Evolutionary conservation across 495 filamentous ascomycete species (phyloP), one percentile per base, ranked within the genome.

Genomic region (Aspergillus diversus): DNA sequence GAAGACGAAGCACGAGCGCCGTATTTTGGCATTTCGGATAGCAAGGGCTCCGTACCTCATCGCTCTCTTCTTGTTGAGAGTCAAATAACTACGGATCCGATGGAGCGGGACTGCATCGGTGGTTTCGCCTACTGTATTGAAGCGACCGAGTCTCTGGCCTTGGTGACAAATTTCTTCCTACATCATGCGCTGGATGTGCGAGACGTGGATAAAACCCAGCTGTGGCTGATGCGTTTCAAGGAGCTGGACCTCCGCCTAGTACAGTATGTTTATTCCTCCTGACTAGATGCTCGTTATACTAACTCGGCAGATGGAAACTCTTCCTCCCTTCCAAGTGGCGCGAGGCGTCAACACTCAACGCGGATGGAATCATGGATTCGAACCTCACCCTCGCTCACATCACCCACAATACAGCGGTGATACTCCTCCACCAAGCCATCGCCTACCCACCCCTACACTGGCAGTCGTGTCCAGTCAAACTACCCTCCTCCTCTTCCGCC

Each of bases 311-410:
- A 61, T 64, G 62, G 62, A 64, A 64, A 39, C 50, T 68, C 5
- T 66, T 59, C 34, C 60, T 71, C 15, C 69, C 69, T 5, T 35
- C 39, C 16, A 66, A 71, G 47, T 71, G 69, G 69, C 60, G 66
- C 16, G 54, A 60, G 13, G 62, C 62, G 3, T 64, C 62, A 3
- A 57, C 57, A 5, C 50, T 64, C 2, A 64, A 64, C 33, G 55
- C 48, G 0, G 63, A 70, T 21, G 68, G 68, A 17, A 48, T 69
- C 32, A 69, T 72, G 67, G 69, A 72, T 11, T 65, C 67, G 1
- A 72, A 72, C 33, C 65, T 72, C 15, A 69, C 65, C 6, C 54
- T 72, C 9, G 69, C 69, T 13, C 69, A 72, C 51, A 64, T 67
- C 21, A 69, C 67, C 1, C 69, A 72, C 31, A 72, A 72, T 57